Base-by-base conservation (phyloP, 495 filamentous ascomycete genomes). In the Aspergillus indologenus region DNA sequence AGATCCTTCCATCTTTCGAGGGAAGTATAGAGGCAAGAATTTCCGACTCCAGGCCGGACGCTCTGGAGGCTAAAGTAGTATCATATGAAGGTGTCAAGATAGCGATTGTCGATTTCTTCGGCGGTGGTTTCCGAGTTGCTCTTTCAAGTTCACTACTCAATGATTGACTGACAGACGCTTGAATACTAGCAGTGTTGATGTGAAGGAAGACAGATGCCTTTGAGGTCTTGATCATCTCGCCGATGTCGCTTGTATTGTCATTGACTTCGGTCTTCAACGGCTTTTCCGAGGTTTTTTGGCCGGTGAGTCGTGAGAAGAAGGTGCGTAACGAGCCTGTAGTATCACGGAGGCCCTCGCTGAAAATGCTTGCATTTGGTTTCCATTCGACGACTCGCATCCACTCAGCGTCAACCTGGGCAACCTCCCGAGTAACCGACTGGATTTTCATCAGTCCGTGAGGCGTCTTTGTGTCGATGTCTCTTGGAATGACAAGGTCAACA, bases 71-170 rank as follows among this genome's bases (percentile, higher is more conserved):
- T 47, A 85, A 70, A 3, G 82, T 84, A 63, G 93, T 92, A 65
- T 96, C 91, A 66, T 92, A 92, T 0, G 92, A 94, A 40, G 93
- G 91, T 2, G 91, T 96, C 23, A 99, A 74, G 46, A 97, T 86
- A 5, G 92, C 87, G 12, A 99, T 81, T 34, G 85, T 89, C 0
- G 93, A 92, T 26, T 78, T 82, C 66, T 89, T 94, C 0, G 95
- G 95, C 8, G 95, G 95, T 19, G 92, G 89, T 68, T 99, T 99
- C 71, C 97, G 96, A 3, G 95, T 98, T 21, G 95, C 93, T 34
- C 95, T 81, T 76, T 98, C 92, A n/a, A 98, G 81, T 69, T 99
- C 95, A 17, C 84, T 79, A 12, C 89, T 85, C 62, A 97, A 87
- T 42, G 75, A 79, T 26, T 77, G 68, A 47, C 78, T 74, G 1